Percentiles rank a stretch among this genome's conserved stretches.
phyloP scores from a whole-genome alignment of 495 filamentous ascomycete genomes.

The Physcia stellaris region DNA sequence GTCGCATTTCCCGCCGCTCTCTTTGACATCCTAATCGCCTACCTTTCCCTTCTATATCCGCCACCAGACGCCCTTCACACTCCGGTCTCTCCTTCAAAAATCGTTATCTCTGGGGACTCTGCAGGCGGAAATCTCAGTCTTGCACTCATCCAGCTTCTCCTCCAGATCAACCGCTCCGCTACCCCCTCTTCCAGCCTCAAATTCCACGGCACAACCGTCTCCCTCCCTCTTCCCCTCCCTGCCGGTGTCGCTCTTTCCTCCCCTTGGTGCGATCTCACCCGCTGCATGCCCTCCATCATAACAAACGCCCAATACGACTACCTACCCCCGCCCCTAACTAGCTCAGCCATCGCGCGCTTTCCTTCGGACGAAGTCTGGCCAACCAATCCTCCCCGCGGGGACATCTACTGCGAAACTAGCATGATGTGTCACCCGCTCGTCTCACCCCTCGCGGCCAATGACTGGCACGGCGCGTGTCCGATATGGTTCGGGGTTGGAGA shows the following conservation, averaged over 20 bases:
- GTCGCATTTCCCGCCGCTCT: conserved; percentile 71
- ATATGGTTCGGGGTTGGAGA: conserved; percentile 63
- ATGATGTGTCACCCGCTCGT: conserved; percentile 63
- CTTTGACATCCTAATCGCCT: conserved; percentile 70
- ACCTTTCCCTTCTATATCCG: conserved; percentile 72
- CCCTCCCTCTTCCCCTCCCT: conserved; percentile 51
- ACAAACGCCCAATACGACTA: conserved; percentile 60
- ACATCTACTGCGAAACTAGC: conserved; percentile 52
- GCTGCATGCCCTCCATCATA: conserved; percentile 55
- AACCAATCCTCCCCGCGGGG: conserved; percentile 46
- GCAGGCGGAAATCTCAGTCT: conserved; percentile 71
- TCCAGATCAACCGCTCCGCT: conserved; percentile 47
- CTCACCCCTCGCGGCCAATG: conserved; percentile 44
- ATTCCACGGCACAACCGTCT: conserved; percentile 46
- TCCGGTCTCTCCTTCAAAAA: conserved; percentile 52
- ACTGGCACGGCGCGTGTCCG: conserved; percentile 61
- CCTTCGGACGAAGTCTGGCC: conserved; percentile 60
- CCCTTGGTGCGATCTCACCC: conserved; percentile 67
- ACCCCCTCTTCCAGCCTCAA: conserved; percentile 22
- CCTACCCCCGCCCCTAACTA: conserved; percentile 37
- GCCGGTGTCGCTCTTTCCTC: conserved; percentile 51
- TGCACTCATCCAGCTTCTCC: conserved; percentile 56
- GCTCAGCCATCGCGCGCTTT: conserved; percentile 21
- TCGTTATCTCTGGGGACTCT: conserved; percentile 75
- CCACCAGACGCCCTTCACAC: conserved; percentile 58